Evolutionary conservation across 2,329 filamentous ascomycete genomes (phyloP).

Genomic region (Claviceps purpurea): DNA sequence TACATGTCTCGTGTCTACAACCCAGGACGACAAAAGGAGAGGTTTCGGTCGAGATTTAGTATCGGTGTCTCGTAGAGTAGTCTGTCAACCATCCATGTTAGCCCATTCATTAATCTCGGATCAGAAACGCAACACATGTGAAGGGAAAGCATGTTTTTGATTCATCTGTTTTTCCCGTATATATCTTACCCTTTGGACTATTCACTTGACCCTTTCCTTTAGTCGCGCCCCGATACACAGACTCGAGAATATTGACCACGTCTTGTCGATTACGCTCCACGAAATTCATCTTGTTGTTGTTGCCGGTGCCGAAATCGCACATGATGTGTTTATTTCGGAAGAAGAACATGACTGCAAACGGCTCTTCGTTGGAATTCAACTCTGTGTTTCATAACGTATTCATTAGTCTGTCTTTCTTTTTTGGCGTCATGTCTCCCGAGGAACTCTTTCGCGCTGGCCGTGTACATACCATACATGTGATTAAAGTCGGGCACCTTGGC

Average conservation of each 20-base stretch:
- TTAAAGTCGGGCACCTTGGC: constrained; percentile 89
- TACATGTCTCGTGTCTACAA: neutral
- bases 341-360: constrained; percentile 92
- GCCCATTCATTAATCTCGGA: neutral
- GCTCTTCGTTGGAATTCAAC: constrained; percentile 33
- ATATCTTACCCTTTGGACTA: constrained; percentile 61
- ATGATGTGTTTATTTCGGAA: constrained; percentile 99
- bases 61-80: constrained; percentile 25
- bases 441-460: no score
- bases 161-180: neutral
- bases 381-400: neutral
- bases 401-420: neutral
- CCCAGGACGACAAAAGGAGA: neutral
- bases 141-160: neutral
- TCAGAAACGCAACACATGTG: neutral
- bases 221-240: constrained; percentile 95
- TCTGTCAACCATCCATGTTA: constrained; percentile 10
- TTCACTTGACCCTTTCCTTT: constrained; percentile 95
- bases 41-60: constrained; percentile 11
- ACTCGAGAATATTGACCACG: constrained; percentile 96
- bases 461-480: constrained; percentile 63
- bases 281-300: constrained; percentile 98
- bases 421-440: no score
- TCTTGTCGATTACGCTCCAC: constrained; percentile 93
- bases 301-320: constrained; percentile 93